Evolutionary conservation across 331 rosid genomes (phyloP).

Genomic region (Telfairia occidentalis): DNA sequence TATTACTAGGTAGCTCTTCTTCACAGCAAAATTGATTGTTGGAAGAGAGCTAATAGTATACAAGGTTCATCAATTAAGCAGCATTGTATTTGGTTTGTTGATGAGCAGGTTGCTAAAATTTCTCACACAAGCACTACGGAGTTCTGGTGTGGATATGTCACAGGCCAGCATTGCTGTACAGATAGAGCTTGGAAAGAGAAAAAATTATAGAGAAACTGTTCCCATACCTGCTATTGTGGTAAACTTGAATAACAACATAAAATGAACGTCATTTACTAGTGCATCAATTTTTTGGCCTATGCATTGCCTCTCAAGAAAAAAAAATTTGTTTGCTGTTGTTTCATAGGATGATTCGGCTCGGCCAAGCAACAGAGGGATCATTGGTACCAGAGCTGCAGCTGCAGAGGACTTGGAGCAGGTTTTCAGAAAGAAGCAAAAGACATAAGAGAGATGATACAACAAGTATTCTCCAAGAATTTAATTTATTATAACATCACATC

Average conservation of each 20-base stretch:
- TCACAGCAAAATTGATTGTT: neutral
- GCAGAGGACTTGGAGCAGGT: constrained; percentile 25
- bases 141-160: constrained; percentile 91
- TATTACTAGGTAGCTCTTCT: neutral
- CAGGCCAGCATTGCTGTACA: constrained; percentile 84
- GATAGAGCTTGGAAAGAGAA: constrained; percentile 72
- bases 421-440: constrained; percentile 6
- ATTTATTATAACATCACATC: neutral
- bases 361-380: neutral
- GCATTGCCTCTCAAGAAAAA: too few species aligned
- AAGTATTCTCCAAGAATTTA: neutral
- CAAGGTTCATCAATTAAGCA: neutral
- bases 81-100: neutral
- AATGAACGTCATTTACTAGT: neutral
- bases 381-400: constrained; percentile 26
- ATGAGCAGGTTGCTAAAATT: constrained; percentile 63
- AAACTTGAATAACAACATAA: constrained; percentile 1
- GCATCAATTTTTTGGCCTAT: neutral
- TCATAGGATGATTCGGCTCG: constrained; percentile 3
- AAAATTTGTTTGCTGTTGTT: neutral
- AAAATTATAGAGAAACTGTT: constrained; percentile 25
- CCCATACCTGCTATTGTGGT: constrained; percentile 41
- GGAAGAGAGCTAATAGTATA: neutral
- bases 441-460: neutral
- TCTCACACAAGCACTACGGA: constrained; percentile 78